Percentiles rank a stretch among this genome's conserved stretches.
These are phyloP conservation scores for Diutina neorugosa DNA, from an alignment of 1,139 yeast species.

Conservation along the genomic window DNA sequence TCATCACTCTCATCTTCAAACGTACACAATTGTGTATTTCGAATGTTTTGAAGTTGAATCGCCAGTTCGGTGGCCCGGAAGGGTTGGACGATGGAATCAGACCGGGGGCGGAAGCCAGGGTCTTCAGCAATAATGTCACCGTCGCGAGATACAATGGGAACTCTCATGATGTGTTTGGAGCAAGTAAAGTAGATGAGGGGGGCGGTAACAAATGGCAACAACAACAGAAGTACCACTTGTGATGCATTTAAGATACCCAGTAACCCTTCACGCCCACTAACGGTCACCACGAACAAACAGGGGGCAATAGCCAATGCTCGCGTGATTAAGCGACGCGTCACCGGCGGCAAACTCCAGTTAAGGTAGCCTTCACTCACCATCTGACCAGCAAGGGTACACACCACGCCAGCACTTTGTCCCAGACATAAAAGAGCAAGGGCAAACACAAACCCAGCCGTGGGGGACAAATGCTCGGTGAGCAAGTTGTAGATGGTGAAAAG, in stretches of 20 bases:
- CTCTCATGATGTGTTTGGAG: slow-evolving; percentile 45
- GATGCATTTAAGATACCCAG: slow-evolving; percentile 57
- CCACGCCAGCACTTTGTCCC: slow-evolving; percentile 79
- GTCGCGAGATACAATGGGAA: neutral
- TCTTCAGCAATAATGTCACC: neutral
- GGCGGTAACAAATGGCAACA: slow-evolving; percentile 64
- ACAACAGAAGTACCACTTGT: slow-evolving; percentile 62
- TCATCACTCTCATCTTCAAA: neutral
- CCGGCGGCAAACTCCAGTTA: slow-evolving; percentile 63
- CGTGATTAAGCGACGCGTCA: slow-evolving; percentile 64
- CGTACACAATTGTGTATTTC: slow-evolving; percentile 29
- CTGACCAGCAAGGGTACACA: slow-evolving; percentile 82
- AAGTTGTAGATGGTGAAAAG: slow-evolving; percentile 57
- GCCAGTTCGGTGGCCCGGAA: slow-evolving; percentile 29
- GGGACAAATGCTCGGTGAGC: slow-evolving; percentile 44
- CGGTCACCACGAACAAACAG: slow-evolving; percentile 47
- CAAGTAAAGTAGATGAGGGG: slow-evolving; percentile 72
- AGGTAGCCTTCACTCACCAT: slow-evolving; percentile 77
- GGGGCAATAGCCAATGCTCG: slow-evolving; percentile 65
- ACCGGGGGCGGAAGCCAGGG: neutral
- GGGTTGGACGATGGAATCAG: slow-evolving; percentile 8
- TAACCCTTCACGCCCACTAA: slow-evolving; percentile 56
- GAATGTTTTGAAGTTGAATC: slow-evolving; percentile 27
- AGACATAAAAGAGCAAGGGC: slow-evolving; percentile 64
- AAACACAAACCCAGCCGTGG: slow-evolving; percentile 66